Base-by-base conservation (phyloP, 2,329 filamentous ascomycete genomes). In the Fusarium hainanense region DNA sequence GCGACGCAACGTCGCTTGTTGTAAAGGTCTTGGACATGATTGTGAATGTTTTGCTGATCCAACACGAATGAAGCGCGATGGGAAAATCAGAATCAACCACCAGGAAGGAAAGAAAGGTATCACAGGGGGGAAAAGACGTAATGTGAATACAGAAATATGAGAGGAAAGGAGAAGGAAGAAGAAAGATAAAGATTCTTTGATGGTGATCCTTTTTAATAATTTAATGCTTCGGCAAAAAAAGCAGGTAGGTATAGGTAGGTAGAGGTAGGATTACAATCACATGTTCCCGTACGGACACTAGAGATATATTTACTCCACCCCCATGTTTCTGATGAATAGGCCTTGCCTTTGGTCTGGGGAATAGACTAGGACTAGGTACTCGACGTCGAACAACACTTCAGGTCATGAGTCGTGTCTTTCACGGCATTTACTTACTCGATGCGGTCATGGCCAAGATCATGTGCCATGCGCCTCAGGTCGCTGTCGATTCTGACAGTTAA, bases 1-100 rank as follows among this genome's bases (percentile, higher is more conserved):
- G 94, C 82, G 92, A 89, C 78, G 94, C 90, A 69, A 99, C 95
- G 79, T 98, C 94, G 84, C 88, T 88, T 71, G 90, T 86, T 57
- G 90, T 92, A 80, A 97, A 98, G 30, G 88, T 91, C 83, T 96
- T 92, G 52, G 94, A 92, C 96, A 99, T 99, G 76, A 47, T 63
- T 25, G 62, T 30, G n/a, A 48, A 30, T 41, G n/a, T 34, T 50
- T 48, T 50, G 69, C 27, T 44, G 49, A 34, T 50, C 32, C 25
- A 43, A 41, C 51, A 51, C 40, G 40, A 43, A 21, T 21, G 27
- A 43, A 27, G 47, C 27, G 40, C 50, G 47, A 56, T 61, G 52
- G 55, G 28, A 20, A 50, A 57, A 43, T 18, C 30, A 54, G 32
- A 57, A 37, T 54, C 21, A 61, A 56, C 10, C 49, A 54, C 44